These are phyloP conservation scores for Ogataea paraovalis DNA, from an alignment of 805 yeast genomes.

Conservation along the genomic window DNA sequence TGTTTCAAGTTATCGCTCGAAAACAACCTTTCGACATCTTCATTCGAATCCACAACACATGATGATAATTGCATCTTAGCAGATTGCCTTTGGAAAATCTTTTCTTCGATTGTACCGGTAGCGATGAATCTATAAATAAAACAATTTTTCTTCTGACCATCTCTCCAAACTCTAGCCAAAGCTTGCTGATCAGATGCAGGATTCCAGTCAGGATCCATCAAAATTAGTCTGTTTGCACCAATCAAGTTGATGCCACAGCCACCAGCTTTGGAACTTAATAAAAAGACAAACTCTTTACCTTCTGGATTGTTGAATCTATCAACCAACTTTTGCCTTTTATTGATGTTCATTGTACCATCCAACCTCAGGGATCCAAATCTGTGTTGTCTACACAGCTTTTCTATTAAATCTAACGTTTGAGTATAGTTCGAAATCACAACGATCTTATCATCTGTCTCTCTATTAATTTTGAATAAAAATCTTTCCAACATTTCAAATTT, in stretches of 20 bases:
- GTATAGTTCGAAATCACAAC: slow-evolving; percentile 94
- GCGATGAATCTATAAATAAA: slow-evolving; percentile 90
- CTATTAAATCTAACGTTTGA: slow-evolving; percentile 87
- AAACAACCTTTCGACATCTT: slow-evolving; percentile 89
- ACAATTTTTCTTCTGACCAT: slow-evolving; percentile 96
- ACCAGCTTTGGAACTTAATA: slow-evolving; percentile 93
- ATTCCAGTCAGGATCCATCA: slow-evolving; percentile 94
- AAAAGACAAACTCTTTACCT: slow-evolving; percentile 79
- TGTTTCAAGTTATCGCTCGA: slow-evolving; percentile 76
- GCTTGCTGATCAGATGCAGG: slow-evolving; percentile 99
- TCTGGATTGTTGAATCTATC: slow-evolving; percentile 90
- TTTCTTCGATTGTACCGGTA: slow-evolving; percentile 95
- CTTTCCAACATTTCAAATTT: slow-evolving; percentile 82
- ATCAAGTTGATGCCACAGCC: slow-evolving; percentile 97
- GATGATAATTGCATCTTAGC: slow-evolving; percentile 91
- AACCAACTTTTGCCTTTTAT: slow-evolving; percentile 88
- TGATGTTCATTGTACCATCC: slow-evolving; percentile 90
- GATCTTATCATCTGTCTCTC: slow-evolving; percentile 89
- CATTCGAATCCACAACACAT: slow-evolving; percentile 95
- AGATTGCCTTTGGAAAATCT: slow-evolving; percentile 91
- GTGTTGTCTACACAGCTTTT: slow-evolving; percentile 71
- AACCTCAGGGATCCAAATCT: slow-evolving; percentile 76
- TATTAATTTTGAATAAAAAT: slow-evolving; percentile 69
- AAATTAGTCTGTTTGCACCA: slow-evolving; percentile 87
- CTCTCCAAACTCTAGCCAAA: slow-evolving; percentile 97